Base-by-base conservation (phyloP, 257 asterid species). In the Capsicum chinense region DNA sequence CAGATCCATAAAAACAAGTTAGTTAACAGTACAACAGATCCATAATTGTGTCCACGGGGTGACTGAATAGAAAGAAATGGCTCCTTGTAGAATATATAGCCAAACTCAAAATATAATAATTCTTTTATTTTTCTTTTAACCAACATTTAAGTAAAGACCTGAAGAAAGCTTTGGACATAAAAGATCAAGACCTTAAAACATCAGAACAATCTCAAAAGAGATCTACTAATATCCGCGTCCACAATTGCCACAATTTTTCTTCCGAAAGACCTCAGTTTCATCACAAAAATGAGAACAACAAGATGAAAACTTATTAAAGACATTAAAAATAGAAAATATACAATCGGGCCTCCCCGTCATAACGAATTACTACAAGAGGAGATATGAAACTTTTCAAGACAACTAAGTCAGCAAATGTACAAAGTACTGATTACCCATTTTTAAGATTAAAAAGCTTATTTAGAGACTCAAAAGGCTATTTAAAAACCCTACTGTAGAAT, bases 121-220 rank as follows among this genome's bases (percentile, higher is more conserved):
- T 68, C 76, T 68, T 68, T 37, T 37, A 68, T 68, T 37, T 68
- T 68, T 68, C 76, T 68, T 67, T 68, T 68, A 37, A 15, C 52
- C 13, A 68, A 37, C 52, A 68, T 14, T 68, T 37, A 37, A 68
- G 13, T 68, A 68, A 68, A 15, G 26, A 68, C 52, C 13, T 68
- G 52, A 37, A 68, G 76, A 68, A 68, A 68, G 52, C 52, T 37
- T 68, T 39, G 5, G 52, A 68, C 52, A 68, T 68, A 68, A 68
- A 68, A 68, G 21, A 68, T 68, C 21, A 15, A 39, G 44, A 68
- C 21, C 52, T 39, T 68, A 37, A 14, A 68, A 68, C 76, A 68
- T 37, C 76, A 7, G 52, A 15, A 44, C 44, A 68, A 35, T 16
- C 47, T 50, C 52, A 68, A 68, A 37, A 50, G 15, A 37, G 76